A percentile compares a stretch with the other conserved stretches of the same genome.
Conservation (phyloP, 73 alveolate species). For the Tetrahymena elliotti region DNA sequence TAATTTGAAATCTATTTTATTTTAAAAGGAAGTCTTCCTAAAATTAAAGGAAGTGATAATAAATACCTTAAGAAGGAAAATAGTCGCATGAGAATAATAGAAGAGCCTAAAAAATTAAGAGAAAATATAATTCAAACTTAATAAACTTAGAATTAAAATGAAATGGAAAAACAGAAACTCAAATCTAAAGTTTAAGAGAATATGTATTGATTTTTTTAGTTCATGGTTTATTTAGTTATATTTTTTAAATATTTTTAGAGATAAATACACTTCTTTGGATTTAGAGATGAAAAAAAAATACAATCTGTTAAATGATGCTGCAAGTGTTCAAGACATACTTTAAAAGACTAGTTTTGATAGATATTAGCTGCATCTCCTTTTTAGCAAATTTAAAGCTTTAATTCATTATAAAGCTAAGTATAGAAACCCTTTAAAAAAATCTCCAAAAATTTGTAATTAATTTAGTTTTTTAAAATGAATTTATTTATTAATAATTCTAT, state of each 20-base stretch:
- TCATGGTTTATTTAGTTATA: neutral
- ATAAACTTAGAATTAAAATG: neutral
- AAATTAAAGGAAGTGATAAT: neutral
- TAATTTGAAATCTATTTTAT: neutral
- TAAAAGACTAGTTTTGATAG: neutral
- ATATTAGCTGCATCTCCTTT: neutral
- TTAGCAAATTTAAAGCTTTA: neutral
- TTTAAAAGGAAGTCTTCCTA: neutral
- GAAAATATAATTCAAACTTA: neutral
- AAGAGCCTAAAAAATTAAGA: neutral
- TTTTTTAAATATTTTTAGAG: neutral
- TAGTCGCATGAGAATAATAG: neutral
- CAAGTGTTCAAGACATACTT: neutral
- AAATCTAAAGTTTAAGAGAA: neutral
- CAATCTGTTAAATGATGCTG: neutral
- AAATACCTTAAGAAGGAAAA: neutral
- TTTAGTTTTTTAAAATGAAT: neutral
- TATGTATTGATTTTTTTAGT: neutral
- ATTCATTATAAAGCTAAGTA: neutral
- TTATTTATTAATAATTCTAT: neutral
- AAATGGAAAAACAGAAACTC: neutral
- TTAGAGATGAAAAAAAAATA: neutral
- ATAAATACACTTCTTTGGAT: neutral
- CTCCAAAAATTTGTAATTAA: neutral
- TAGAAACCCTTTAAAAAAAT: neutral